phyloP scores from a whole-genome alignment of 257 asterid species.

The Leonotis leonurus region DNA sequence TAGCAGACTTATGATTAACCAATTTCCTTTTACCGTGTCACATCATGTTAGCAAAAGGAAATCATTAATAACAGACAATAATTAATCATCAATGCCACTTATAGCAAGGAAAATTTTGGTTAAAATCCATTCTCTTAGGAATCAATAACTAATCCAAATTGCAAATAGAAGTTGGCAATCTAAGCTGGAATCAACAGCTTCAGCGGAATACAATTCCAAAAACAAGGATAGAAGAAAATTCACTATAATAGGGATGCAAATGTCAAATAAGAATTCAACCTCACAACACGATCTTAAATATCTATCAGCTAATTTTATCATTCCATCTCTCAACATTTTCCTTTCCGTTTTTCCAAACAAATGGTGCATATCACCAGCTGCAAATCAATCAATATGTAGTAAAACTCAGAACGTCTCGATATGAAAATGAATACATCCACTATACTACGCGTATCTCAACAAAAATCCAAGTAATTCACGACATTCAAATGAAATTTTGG shows the following conservation, averaged over 20 bases:
- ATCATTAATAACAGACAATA: conserved; percentile 16
- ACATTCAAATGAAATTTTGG: neutral
- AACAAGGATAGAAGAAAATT: neutral
- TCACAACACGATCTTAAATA: neutral
- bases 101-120: neutral
- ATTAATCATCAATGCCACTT: conserved; percentile 13
- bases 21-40: conserved; percentile 9
- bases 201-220: too few relatives aligned
- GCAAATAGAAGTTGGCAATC: neutral
- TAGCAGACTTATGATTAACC: conserved; percentile 18
- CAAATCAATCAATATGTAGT: conserved; percentile 7
- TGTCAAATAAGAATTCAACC: neutral
- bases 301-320: neutral
- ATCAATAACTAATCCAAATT: conserved; percentile 13
- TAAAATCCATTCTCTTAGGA: neutral
- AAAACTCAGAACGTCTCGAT: neutral
- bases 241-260: neutral
- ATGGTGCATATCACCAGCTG: conserved; percentile 3
- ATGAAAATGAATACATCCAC: neutral
- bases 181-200: neutral
- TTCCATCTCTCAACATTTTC: neutral
- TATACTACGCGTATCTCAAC: neutral
- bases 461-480: neutral
- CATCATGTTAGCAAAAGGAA: conserved; percentile 14
- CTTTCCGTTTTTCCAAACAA: neutral